A percentile compares a stretch with the other conserved stretches of the same genome.
These are phyloP conservation scores for Monosporascus sp. DNA, from an alignment of 2,329 filamentous ascomycete species.

Conservation along the genomic window DNA sequence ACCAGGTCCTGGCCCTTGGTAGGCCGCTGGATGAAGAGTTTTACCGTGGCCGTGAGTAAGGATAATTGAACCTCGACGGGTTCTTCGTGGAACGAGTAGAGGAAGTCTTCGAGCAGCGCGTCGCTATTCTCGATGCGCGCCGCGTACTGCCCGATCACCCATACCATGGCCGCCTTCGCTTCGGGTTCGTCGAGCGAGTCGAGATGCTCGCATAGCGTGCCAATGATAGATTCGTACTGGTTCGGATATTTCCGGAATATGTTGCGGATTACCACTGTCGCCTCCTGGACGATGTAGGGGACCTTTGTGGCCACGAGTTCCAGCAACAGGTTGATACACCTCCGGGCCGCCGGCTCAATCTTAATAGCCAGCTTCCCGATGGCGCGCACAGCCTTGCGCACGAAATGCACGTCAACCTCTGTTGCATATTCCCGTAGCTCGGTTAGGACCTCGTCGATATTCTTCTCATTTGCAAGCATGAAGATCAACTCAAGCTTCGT, in stretches of 20 bases:
- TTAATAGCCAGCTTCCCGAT: constrained; percentile 99
- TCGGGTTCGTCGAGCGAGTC: constrained; percentile 96
- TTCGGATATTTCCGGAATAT: constrained; percentile 99
- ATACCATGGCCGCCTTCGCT: constrained; percentile 97
- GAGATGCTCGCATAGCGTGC: constrained; percentile 89
- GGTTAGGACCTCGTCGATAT: constrained; percentile 91
- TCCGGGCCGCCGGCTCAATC: constrained; percentile 86
- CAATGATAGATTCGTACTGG: constrained; percentile 96
- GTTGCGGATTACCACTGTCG: constrained; percentile 96
- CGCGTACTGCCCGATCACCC: constrained; percentile 98
- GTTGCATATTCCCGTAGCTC: constrained; percentile 95
- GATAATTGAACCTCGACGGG: constrained; percentile 93
- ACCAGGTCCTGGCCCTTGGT: constrained; percentile 92
- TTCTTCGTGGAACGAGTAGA: constrained; percentile 91
- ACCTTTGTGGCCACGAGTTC: constrained; percentile 97
- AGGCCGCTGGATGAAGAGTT: constrained; percentile 93
- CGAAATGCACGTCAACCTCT: constrained; percentile 98
- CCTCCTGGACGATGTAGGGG: constrained; percentile 97
- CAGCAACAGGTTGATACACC: constrained; percentile 88
- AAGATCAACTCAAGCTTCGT: constrained; percentile 98
- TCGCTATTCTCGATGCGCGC: constrained; percentile 97
- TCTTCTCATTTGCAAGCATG: constrained; percentile 93
- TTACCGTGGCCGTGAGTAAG: constrained; percentile 91
- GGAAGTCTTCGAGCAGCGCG: constrained; percentile 86
- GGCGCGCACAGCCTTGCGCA: constrained; percentile 92